Percentiles rank a stretch among this genome's conserved stretches.
phyloP scores from a whole-genome alignment of 176 grass and related monocot species.

The Carex kokanica region DNA sequence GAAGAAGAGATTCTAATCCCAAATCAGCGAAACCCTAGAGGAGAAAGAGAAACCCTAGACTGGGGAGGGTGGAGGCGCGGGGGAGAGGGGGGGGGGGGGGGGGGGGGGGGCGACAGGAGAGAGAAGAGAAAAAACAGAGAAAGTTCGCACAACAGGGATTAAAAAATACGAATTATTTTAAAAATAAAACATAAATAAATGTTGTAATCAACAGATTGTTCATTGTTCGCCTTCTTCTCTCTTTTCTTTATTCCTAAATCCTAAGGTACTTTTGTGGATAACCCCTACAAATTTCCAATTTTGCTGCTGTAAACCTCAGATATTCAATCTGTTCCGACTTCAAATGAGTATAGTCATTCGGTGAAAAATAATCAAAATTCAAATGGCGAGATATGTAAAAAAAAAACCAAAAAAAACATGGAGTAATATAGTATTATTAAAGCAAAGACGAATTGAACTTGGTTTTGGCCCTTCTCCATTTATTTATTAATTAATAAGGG shows the following conservation, averaged over 20 bases:
- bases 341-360: neutral
- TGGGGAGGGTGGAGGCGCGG: conserved; percentile 3
- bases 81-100: no score
- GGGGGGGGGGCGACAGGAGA: neutral
- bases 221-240: conserved; percentile 7
- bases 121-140: neutral
- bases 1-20: neutral
- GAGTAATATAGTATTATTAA: neutral
- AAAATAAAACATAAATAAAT: conserved; percentile 12
- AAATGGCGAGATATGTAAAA: neutral
- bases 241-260: conserved; percentile 20
- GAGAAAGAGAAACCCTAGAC: conserved; percentile 27
- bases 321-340: neutral
- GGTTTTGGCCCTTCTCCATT: neutral
- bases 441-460: neutral
- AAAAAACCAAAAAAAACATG: no score
- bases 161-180: conserved; percentile 23
- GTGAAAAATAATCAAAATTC: neutral
- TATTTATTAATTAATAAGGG: no score
- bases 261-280: neutral
- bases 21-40: conserved; percentile 9
- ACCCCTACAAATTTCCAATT: neutral
- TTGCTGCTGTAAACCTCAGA: neutral
- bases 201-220: conserved; percentile 23
- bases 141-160: conserved; percentile 13